Base-by-base conservation (phyloP, 2,329 filamentous ascomycete genomes). In the Sporothrix sp. region DNA sequence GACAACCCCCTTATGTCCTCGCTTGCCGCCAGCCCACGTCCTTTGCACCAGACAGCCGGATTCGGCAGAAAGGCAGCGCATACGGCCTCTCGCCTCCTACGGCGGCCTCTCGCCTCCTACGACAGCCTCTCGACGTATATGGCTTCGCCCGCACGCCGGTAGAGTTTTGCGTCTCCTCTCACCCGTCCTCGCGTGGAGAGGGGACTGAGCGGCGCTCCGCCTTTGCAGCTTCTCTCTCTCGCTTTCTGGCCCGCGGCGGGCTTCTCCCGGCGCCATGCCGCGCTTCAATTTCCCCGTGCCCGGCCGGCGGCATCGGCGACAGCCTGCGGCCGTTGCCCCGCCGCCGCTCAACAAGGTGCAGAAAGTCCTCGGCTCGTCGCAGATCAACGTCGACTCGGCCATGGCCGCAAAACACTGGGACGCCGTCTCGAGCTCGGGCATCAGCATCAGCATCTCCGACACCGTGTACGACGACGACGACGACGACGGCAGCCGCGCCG, bases 221-320 rank as follows among this genome's bases (percentile, higher is more conserved):
- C 18, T 50, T 35, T 18, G 3, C 16, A 35, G 16, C 4, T 35
- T 16, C 13, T 16, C 13, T n/a, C 28, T 28, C 42, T 18, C 18
- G 9, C 11, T 20, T n/a, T 39, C 6, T 3, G 11, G 4, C 9
- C 16, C 9, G 32, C 37, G n/a, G 8, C 16, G 16, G 10, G 25
- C 10, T 21, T 43, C 6, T 28, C 21, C 38, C 21, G 44, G 48
- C 20, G 37, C 10, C 51, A 60, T 63, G 52, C 60, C 63, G 32
- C 73, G 71, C 52, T 76, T 77, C 57, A 68, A 63, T 35, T 76
- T 76, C 47, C 67, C 72, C 27, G 61, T 75, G 14, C 68, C 72
- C 48, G 68, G 73, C 48, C 71, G 73, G 54, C 70, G 64, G 52
- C 60, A 66, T 52, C 76, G 72, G 60, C 64, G 65, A 32, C 45